Base-by-base conservation (phyloP, 1,139 yeast genomes). In the Pichia sp. region DNA sequence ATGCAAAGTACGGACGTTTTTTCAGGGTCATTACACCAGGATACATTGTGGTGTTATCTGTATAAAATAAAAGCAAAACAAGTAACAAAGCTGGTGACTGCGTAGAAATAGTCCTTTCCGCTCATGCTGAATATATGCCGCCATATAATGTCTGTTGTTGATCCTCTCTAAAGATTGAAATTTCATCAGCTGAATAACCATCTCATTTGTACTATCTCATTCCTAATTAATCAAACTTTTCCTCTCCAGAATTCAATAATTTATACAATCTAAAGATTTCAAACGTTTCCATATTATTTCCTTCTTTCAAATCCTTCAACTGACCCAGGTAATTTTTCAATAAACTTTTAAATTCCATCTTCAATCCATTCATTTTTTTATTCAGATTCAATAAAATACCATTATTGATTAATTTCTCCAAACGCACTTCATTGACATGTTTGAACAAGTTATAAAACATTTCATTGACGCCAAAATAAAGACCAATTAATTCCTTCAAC, bases 281-380 rank as follows among this genome's bases (percentile, higher is more conserved):
- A 38, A 65, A 59, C 16, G 64, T 44, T n/a, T 61, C 59, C 4
- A 51, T 51, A 33, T 53, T 46, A 43, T 52, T 49, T 32, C 53
- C 46, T 43, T 42, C 16, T 11, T 38, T 47, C 6, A 32, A 32
- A n/a, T 42, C 49, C 51, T 59, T 49, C n/a, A 51, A 39, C 36
- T 46, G 39, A 8, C 40, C 51, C 33, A 67, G 46, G 38, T 65
- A 58, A 45, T 64, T 68, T 44, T 71, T 72, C 40, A 77, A 53
- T 44, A 72, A 67, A 33, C 72, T 69, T 48, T 65, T 64, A 57
- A 71, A 76, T 52, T 77, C 82, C 45, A 70, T 64, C 44, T 64
- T 56, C 31, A 69, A 54, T 1, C 61, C 59, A 37, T 62, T 65
- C 36, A 67, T 52, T 34, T 58, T 57, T 32, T 62, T 63, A 29